Percentiles rank a stretch among this genome's conserved stretches.
Conservation (phyloP, 2,329 filamentous ascomycete genomes). For the Purpureocillium takamizusanense region DNA sequence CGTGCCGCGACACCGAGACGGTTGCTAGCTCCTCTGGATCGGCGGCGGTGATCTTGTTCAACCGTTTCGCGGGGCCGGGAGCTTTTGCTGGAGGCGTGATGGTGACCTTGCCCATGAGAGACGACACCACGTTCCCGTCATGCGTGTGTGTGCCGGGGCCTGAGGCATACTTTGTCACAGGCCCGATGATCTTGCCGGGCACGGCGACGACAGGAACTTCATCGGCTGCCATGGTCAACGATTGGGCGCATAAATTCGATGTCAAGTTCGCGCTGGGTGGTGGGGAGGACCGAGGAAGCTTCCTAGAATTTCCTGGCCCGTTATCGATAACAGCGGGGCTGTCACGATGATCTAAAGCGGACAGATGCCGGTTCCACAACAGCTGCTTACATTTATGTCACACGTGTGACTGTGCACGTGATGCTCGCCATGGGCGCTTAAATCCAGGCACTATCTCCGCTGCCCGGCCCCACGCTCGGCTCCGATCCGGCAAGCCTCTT, state of each 20-base stretch:
- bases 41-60: slow-evolving; percentile 46
- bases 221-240: slow-evolving; percentile 21
- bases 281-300: too few relatives aligned
- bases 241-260: not conserved
- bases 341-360: too few relatives aligned
- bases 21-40: slow-evolving; percentile 36
- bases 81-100: slow-evolving; percentile 38
- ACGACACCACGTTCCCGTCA: slow-evolving; percentile 67
- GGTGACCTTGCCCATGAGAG: slow-evolving; percentile 65
- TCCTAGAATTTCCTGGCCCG: not conserved
- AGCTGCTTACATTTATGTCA: too few relatives aligned
- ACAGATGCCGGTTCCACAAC: too few relatives aligned
- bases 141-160: slow-evolving; percentile 81
- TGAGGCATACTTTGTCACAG: slow-evolving; percentile 55
- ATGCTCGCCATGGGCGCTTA: too few relatives aligned
- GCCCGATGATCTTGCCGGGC: slow-evolving; percentile 74
- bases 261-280: too few relatives aligned
- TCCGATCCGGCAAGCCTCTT: too few relatives aligned
- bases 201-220: slow-evolving; percentile 51
- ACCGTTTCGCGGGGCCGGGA: slow-evolving; percentile 46
- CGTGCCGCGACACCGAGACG: slow-evolving; percentile 44
- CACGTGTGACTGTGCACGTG: too few relatives aligned
- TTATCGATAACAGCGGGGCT: not conserved
- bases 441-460: too few relatives aligned
- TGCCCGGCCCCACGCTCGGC: too few relatives aligned